These are phyloP conservation scores for Phialophora tarda DNA, from an alignment of 2,329 filamentous ascomycete species.

Conservation along the genomic window DNA sequence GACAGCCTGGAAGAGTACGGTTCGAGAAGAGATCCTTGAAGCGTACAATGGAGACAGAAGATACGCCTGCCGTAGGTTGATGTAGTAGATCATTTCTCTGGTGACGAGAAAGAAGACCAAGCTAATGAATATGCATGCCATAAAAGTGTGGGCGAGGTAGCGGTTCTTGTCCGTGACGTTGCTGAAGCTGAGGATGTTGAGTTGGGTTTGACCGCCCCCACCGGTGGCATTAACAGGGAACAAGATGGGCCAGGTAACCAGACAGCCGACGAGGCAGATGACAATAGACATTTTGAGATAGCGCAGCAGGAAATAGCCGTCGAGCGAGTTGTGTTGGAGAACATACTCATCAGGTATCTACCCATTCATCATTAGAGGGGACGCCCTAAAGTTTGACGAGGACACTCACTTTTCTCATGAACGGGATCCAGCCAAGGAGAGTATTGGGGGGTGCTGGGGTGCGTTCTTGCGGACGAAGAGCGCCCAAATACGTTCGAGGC, in stretches of 20 bases:
- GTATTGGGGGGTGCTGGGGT: constrained; percentile 65
- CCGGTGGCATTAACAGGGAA: constrained; percentile 90
- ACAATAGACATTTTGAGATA: constrained; percentile 80
- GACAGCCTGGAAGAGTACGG: constrained; percentile 86
- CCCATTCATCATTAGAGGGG: constrained; percentile 3
- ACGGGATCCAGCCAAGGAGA: constrained; percentile 69
- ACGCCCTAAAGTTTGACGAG: background rate
- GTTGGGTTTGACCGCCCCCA: constrained; percentile 65
- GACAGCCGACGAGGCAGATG: constrained; percentile 81
- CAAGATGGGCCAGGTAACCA: constrained; percentile 85
- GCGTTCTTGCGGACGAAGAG: constrained; percentile 60
- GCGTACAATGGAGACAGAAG: constrained; percentile 83
- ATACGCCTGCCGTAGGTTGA: constrained; percentile 92
- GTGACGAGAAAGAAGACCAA: constrained; percentile 90
- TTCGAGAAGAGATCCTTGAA: constrained; percentile 84
- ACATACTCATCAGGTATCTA: constrained; percentile 73
- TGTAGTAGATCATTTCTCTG: constrained; percentile 86
- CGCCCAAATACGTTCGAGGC: constrained; percentile 61
- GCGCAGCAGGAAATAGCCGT: constrained; percentile 88
- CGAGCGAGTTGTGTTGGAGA: constrained; percentile 87
- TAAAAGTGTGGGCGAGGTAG: constrained; percentile 80
- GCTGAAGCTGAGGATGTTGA: constrained; percentile 79
- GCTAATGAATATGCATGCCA: constrained; percentile 80
- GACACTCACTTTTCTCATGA: constrained; percentile 66
- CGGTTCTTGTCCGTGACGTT: constrained; percentile 73